phyloP scores from a whole-genome alignment of 176 grass and related monocot species.

The Panicum miliaceum region DNA sequence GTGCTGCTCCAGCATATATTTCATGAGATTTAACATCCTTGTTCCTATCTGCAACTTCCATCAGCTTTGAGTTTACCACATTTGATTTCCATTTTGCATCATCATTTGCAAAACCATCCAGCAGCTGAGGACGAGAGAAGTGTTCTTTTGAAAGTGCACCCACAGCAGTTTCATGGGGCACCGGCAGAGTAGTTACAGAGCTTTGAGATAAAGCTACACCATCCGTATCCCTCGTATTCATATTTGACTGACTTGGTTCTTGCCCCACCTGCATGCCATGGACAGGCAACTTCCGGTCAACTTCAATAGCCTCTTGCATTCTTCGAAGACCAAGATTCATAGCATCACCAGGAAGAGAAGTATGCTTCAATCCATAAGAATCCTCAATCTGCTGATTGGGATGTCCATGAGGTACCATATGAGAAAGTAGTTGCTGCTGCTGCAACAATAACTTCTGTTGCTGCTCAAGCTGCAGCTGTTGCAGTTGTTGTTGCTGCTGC shows the following conservation, averaged over 20 bases:
- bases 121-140: constrained; percentile 36
- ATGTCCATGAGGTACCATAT: constrained; percentile 52
- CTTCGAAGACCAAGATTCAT: constrained; percentile 52
- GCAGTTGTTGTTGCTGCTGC: constrained; percentile 62
- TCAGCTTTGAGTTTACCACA: constrained; percentile 23
- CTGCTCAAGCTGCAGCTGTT: constrained; percentile 66
- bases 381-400: constrained; percentile 57
- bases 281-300: constrained; percentile 48
- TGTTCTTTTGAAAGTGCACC: constrained; percentile 52
- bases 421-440: constrained; percentile 74
- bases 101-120: constrained; percentile 35
- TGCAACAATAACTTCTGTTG: constrained; percentile 73
- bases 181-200: constrained; percentile 41
- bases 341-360: constrained; percentile 54
- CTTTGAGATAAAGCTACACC: constrained; percentile 44
- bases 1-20: constrained; percentile 25
- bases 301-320: constrained; percentile 61
- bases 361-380: constrained; percentile 51
- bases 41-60: constrained; percentile 28
- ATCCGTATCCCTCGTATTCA: constrained; percentile 43
- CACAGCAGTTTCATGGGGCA: constrained; percentile 53
- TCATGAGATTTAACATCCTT: constrained; percentile 16
- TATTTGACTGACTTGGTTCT: constrained; percentile 50
- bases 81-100: constrained; percentile 32
- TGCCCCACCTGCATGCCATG: constrained; percentile 45